Evolutionary conservation across 108 stramenopile species (phyloP).

Genomic region (Nitzschia palea): DNA sequence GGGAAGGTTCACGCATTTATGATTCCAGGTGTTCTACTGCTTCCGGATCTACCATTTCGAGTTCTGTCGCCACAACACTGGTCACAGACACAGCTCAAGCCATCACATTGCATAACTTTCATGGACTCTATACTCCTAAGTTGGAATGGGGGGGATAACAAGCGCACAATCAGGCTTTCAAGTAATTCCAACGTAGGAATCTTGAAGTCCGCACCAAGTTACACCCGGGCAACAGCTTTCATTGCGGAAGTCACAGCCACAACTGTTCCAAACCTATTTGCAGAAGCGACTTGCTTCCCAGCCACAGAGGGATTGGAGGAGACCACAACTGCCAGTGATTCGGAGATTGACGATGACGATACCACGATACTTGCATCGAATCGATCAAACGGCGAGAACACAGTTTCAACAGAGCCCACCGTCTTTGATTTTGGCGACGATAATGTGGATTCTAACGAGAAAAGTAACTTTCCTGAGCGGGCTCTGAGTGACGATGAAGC

Average conservation of each 20-base stretch:
- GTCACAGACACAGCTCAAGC: background rate
- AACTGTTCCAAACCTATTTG: too few species aligned
- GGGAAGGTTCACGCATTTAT: constrained; percentile 5
- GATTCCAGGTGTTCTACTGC: background rate
- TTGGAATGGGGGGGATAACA: constrained; percentile 1
- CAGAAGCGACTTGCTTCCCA: too few species aligned
- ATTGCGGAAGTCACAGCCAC: too few species aligned
- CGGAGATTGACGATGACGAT: background rate
- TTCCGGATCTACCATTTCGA: constrained; percentile 1
- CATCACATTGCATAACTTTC: background rate
- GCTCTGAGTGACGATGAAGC: background rate
- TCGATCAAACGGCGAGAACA: background rate
- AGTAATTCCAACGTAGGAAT: constrained; percentile 4
- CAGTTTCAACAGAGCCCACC: background rate
- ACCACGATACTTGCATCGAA: background rate
- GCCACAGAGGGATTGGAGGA: too few species aligned
- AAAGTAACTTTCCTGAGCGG: background rate
- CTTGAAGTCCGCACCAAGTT: background rate
- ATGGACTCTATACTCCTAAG: background rate
- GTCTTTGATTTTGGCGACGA: background rate
- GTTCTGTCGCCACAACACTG: constrained; percentile 17
- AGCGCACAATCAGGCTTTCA: background rate
- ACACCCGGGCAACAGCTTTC: too few species aligned
- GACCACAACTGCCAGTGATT: too few species aligned
- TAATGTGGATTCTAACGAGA: background rate